phyloP scores from a whole-genome alignment of 345 rosid species.

The Syzygium aqueum region DNA sequence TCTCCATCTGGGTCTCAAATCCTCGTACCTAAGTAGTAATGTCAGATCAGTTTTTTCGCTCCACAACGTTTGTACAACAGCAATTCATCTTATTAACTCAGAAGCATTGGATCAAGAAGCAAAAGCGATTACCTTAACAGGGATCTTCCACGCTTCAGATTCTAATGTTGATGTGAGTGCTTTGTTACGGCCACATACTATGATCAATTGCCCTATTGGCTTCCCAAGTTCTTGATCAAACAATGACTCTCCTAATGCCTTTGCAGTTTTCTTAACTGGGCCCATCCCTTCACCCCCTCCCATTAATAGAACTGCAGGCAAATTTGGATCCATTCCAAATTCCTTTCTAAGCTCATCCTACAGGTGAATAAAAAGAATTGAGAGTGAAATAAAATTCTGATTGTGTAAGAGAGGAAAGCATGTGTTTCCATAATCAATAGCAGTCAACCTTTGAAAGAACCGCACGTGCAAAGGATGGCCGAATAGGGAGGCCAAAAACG shows the following conservation, averaged over 20 bases:
- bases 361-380: not conserved
- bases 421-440: not conserved
- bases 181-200: constrained; percentile 91
- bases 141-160: constrained; percentile 67
- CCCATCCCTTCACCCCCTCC: constrained; percentile 99
- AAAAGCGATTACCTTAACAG: constrained; percentile 55
- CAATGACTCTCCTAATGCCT: constrained; percentile 59
- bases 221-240: constrained; percentile 34
- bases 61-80: not conserved
- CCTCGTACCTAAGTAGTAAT: constrained; percentile 50
- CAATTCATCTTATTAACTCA: not conserved
- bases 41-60: not conserved
- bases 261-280: constrained; percentile 88
- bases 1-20: constrained; percentile 91
- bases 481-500: constrained; percentile 85
- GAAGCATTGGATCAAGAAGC: not conserved
- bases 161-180: constrained; percentile 53
- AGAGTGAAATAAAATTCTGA: not conserved
- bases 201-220: constrained; percentile 80
- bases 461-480: constrained; percentile 92
- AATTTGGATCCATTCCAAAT: constrained; percentile 64
- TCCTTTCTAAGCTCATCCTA: constrained; percentile 71
- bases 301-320: constrained; percentile 92
- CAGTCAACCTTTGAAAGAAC: constrained; percentile 54
- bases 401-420: not conserved